phyloP scores from a whole-genome alignment of 2,329 filamentous ascomycete species.

The Leptographium wingfieldii region DNA sequence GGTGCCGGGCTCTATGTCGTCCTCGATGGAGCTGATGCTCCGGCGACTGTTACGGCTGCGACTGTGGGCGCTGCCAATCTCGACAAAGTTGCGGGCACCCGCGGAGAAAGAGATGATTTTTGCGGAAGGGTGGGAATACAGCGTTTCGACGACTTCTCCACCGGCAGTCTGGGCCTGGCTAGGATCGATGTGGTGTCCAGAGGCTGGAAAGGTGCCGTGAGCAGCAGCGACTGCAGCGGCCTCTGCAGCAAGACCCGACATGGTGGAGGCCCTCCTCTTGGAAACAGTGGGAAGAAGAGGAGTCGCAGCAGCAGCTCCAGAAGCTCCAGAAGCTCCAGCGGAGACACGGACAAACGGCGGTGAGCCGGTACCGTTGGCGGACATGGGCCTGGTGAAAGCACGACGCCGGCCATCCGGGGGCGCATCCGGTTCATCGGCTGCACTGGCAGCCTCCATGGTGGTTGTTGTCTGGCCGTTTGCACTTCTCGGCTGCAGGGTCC shows the following conservation, averaged over 20 bases:
- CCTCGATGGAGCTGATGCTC: conserved; percentile 10
- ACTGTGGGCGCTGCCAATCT: conserved; percentile 18
- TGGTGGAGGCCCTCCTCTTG: not conserved
- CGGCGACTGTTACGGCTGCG: conserved; percentile 8
- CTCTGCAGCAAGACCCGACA: conserved; percentile 6
- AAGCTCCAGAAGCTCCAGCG: not conserved
- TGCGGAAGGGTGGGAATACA: conserved; percentile 61
- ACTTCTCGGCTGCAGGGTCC: not conserved
- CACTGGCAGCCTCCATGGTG: not conserved
- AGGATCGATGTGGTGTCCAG: not conserved
- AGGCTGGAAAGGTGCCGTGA: conserved; percentile 1
- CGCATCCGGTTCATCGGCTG: not conserved
- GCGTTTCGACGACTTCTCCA: conserved; percentile 43
- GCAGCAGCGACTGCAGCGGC: conserved; percentile 7
- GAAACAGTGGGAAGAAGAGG: not conserved
- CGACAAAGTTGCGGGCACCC: conserved; percentile 20
- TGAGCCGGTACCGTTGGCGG: not conserved
- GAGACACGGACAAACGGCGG: not conserved
- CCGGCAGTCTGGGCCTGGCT: conserved; percentile 3
- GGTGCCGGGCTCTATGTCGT: conserved; percentile 43
- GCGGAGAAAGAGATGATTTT: conserved; percentile 50
- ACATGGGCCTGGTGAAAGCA: not conserved
- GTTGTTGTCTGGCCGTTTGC: not conserved
- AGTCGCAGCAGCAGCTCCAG: not conserved
- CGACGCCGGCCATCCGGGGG: not conserved